Base-by-base conservation (phyloP, 2,329 filamentous ascomycete genomes). In the Lecanicillium sp. region DNA sequence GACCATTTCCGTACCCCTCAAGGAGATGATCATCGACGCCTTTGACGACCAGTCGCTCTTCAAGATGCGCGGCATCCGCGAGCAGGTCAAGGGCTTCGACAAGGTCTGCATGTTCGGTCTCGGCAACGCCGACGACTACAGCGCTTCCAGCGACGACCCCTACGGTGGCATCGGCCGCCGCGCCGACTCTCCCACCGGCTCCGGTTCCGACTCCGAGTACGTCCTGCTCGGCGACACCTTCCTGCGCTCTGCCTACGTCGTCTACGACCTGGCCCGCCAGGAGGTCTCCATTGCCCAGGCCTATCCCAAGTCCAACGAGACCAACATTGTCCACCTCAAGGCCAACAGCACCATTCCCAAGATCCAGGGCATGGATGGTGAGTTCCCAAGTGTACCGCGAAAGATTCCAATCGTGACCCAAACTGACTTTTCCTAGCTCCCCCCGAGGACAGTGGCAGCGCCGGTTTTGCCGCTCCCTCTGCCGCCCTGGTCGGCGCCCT, bases 171-270 rank as follows among this genome's bases (percentile, higher is more conserved):
- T 63, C 8, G 60, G 64, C 17, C 9, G 24, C 14, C 26, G 36
- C 7, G n/a, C 20, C 23, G 30, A 27, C 26, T 21, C 36, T 9
- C 20, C 41, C 26, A 37, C 23, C 15, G n/a, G n/a, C n/a, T n/a
- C n/a, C n/a, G n/a, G n/a, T n/a, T 26, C 49, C 10, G 38, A 53
- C 26, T 51, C 57, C 6, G 62, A 67, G 1, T 75, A 67, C 55
- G 66, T 67, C 35, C 61, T 81, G n/a, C 66, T 81, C n/a, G 78
- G 78, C 10, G 78, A 79, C 55, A 78, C 76, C 1, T 78, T 81
- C 59, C 52, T 81, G 53, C 71, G 78, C 26, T 77, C 74, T 10
- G 75, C 74, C 19, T 80, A 80, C 57, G 73, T 77, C 43, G 75
- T 78, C 46, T 79, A 78, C 58, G 75, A 80, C 55, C 59, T 78